phyloP scores from a whole-genome alignment of 345 rosid genomes.

The Corymbia maculata region DNA sequence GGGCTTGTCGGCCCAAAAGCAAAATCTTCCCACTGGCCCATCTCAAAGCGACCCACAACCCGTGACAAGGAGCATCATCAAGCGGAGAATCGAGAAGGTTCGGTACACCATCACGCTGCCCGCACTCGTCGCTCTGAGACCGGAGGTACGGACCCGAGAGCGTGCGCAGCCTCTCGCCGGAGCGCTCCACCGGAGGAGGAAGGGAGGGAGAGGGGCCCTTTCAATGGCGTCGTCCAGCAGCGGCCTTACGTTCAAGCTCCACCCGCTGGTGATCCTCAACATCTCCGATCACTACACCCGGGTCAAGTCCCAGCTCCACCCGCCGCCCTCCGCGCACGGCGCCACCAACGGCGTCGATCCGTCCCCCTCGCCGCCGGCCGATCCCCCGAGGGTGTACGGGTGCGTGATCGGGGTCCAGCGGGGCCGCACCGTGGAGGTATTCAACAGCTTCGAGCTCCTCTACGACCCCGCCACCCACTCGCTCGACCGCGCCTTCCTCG shows the following conservation, averaged over 20 bases:
- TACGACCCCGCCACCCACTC: slow-evolving; percentile 51
- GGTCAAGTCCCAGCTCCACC: slow-evolving; percentile 71
- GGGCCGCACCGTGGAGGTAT: slow-evolving; percentile 94
- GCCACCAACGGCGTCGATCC: slow-evolving; percentile 18
- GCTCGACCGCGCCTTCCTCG: slow-evolving; percentile 84
- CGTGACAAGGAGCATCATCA: neutral
- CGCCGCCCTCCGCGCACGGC: slow-evolving; percentile 14
- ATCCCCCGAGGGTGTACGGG: slow-evolving; percentile 72
- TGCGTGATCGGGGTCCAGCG: slow-evolving; percentile 89
- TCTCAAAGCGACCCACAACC: neutral
- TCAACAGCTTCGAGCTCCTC: slow-evolving; percentile 94
- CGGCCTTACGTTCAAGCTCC: slow-evolving; percentile 95
- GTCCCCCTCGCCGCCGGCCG: neutral
- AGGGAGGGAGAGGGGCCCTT: neutral
- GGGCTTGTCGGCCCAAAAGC: neutral
- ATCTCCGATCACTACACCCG: slow-evolving; percentile 92
- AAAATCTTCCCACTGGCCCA: neutral
- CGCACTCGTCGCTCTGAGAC: neutral
- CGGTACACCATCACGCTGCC: neutral
- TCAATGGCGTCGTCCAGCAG: slow-evolving; percentile 92
- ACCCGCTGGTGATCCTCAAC: slow-evolving; percentile 88
- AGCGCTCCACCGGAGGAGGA: neutral
- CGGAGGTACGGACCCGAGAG: neutral
- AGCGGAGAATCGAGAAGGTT: neutral
- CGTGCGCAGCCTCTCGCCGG: neutral